Percentiles rank a stretch among this genome's conserved stretches.
Evolutionary conservation across 164 flowering plant genomes (phyloP).

Genomic region (Houttuynia cordata): DNA sequence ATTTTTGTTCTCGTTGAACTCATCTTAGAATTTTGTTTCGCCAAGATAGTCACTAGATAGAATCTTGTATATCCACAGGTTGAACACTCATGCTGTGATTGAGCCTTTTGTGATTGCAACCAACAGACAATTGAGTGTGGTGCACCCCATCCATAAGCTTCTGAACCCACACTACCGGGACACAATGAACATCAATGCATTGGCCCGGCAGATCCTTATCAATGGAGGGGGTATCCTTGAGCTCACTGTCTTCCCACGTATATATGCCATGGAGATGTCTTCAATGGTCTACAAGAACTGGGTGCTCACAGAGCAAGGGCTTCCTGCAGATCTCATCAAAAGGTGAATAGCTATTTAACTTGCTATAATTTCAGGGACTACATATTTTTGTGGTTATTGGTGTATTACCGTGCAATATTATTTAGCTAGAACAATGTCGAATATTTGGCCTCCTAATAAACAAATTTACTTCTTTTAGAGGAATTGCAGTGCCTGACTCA

Average conservation of each 20-base stretch:
- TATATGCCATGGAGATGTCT: slow-evolving; percentile 40
- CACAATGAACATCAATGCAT: slow-evolving; percentile 65
- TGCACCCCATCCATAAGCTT: slow-evolving; percentile 60
- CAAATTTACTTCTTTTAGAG: slow-evolving; percentile 15
- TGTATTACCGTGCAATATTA: too few species aligned
- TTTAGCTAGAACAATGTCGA: too few species aligned
- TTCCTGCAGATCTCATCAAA: slow-evolving; percentile 57
- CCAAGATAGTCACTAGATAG: too few species aligned
- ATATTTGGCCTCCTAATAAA: slow-evolving; percentile 16
- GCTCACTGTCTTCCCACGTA: slow-evolving; percentile 31
- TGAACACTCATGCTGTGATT: slow-evolving; percentile 46
- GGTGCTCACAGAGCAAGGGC: slow-evolving; percentile 52
- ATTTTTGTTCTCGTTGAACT: too few species aligned
- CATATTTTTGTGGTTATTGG: too few species aligned
- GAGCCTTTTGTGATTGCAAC: slow-evolving; percentile 72
- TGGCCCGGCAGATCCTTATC: slow-evolving; percentile 35
- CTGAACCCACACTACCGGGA: slow-evolving; percentile 60
- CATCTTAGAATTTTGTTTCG: too few species aligned
- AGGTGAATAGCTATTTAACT: slow-evolving; percentile 13
- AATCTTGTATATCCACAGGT: slow-evolving; percentile 25
- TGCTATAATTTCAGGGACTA: too few species aligned
- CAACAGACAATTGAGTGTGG: slow-evolving; percentile 52
- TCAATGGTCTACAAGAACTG: slow-evolving; percentile 40
- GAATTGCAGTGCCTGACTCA: slow-evolving; percentile 35
- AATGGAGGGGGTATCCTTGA: slow-evolving; percentile 52